phyloP scores from a whole-genome alignment of 2,329 filamentous ascomycete species.

The Arthrobotrys iridis region DNA sequence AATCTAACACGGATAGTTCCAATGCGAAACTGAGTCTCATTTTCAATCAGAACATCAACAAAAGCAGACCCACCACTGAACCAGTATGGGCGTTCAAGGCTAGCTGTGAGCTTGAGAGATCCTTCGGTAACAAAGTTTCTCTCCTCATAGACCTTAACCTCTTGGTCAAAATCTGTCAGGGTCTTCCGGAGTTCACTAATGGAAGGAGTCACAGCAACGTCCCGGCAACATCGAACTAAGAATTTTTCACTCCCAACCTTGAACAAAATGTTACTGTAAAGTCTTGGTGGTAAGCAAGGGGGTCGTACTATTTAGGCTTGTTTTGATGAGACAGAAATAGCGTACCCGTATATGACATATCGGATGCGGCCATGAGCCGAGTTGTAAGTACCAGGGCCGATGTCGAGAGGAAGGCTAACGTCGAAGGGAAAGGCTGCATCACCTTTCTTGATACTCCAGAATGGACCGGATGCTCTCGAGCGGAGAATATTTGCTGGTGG shows the following conservation, averaged over 20 bases:
- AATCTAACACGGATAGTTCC: constrained; percentile 54
- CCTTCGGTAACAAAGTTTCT: constrained; percentile 51
- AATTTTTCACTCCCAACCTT: constrained; percentile 55
- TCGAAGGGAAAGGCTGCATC: constrained; percentile 56
- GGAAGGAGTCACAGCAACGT: constrained; percentile 57
- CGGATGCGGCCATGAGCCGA: constrained; percentile 56
- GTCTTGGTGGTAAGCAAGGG: constrained; percentile 23
- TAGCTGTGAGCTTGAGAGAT: constrained; percentile 56
- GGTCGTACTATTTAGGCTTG: constrained; percentile 7
- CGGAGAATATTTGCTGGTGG: constrained; percentile 56
- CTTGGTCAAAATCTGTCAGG: constrained; percentile 50
- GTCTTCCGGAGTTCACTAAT: constrained; percentile 54
- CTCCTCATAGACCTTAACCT: constrained; percentile 54
- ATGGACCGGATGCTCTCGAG: constrained; percentile 54
- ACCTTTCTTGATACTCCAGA: constrained; percentile 56
- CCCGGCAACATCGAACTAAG: constrained; percentile 57
- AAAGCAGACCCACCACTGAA: constrained; percentile 57
- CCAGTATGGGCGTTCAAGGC: constrained; percentile 56
- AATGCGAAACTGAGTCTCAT: constrained; percentile 54
- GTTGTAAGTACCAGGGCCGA: constrained; percentile 56
- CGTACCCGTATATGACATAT: constrained; percentile 58
- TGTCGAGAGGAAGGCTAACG: constrained; percentile 56
- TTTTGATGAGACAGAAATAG: constrained; percentile 14
- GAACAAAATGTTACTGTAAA: constrained; percentile 55
- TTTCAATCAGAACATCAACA: constrained; percentile 57